A percentile compares a stretch with the other conserved stretches of the same genome.
These are phyloP conservation scores for Pseudoperonospora humuli DNA, from an alignment of 352 stramenopile genomes.

Conservation along the genomic window DNA sequence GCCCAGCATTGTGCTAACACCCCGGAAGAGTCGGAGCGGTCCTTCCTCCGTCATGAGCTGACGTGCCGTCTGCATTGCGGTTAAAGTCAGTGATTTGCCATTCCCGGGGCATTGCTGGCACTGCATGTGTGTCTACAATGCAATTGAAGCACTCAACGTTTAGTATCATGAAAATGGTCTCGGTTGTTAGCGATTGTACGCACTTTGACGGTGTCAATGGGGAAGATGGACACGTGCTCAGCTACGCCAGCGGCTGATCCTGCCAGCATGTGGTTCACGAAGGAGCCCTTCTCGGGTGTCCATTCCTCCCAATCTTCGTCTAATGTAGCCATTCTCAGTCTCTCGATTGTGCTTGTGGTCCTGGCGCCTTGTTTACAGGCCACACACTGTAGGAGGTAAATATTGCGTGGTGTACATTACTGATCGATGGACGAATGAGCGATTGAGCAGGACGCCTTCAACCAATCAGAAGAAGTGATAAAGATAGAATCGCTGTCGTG, in stretches of 20 bases:
- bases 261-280: constrained; percentile 92
- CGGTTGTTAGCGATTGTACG: not conserved
- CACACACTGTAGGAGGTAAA: no score
- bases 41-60: constrained; percentile 63
- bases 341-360: no score
- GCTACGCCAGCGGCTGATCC: constrained; percentile 92
- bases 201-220: constrained; percentile 87
- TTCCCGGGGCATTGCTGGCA: constrained; percentile 79
- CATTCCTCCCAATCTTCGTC: constrained; percentile 92
- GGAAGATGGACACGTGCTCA: constrained; percentile 97
- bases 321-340: constrained; percentile 18
- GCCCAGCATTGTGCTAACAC: constrained; percentile 95
- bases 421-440: no score
- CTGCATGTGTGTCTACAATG: constrained; percentile 92
- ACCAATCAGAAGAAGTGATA: no score
- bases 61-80: constrained; percentile 52
- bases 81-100: constrained; percentile 43
- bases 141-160: not conserved
- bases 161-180: not conserved
- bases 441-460: no score
- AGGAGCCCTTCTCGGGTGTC: constrained; percentile 89
- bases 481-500: no score
- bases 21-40: constrained; percentile 89
- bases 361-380: no score
- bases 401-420: no score